phyloP scores from a whole-genome alignment of 164 flowering plant genomes.

The Piper longum region DNA sequence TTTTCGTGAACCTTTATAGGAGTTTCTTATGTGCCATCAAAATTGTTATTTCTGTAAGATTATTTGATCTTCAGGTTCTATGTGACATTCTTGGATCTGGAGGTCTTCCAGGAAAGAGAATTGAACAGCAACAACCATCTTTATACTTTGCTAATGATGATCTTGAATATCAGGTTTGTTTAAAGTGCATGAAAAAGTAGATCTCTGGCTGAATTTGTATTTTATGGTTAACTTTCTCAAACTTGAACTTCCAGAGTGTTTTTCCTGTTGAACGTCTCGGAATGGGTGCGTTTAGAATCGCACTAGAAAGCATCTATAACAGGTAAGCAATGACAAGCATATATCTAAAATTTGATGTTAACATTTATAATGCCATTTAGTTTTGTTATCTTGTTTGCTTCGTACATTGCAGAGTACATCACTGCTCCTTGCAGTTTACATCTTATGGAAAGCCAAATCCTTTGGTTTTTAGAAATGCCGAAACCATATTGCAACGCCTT shows the following conservation, averaged over 20 bases:
- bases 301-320: conserved; percentile 63
- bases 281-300: conserved; percentile 93
- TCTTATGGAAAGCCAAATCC: conserved; percentile 83
- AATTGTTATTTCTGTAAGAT: not conserved
- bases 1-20: not conserved
- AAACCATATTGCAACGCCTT: conserved; percentile 33
- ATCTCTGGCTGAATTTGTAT: not conserved
- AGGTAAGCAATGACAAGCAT: conserved; percentile 21
- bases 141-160: conserved; percentile 75
- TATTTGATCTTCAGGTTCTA: conserved; percentile 37
- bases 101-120: conserved; percentile 63
- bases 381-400: not conserved
- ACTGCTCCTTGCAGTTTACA: conserved; percentile 40
- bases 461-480: conserved; percentile 69
- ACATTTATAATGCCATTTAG: not conserved
- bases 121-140: conserved; percentile 44
- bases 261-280: conserved; percentile 88
- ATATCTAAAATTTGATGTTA: not conserved
- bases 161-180: conserved; percentile 71
- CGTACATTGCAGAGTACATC: conserved; percentile 44
- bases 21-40: not conserved
- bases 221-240: not conserved
- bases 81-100: conserved; percentile 80
- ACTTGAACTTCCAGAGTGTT: conserved; percentile 32
- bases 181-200: not conserved